Evolutionary conservation across 257 asterid genomes (phyloP), one percentile per base, ranked within the genome.

Genomic region (Prunella vulgaris): DNA sequence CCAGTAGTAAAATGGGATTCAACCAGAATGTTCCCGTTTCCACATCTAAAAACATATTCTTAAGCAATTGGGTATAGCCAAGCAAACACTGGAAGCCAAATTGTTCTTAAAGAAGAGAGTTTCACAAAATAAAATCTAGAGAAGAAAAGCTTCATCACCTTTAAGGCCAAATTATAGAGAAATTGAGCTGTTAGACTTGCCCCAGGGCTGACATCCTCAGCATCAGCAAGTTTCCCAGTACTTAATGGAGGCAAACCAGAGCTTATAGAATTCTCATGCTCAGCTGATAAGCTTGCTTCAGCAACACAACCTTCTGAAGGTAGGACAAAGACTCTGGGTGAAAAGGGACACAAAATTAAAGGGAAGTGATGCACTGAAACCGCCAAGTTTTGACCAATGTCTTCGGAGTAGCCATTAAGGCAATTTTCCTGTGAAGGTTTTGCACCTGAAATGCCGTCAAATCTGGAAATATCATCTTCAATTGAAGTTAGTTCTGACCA

Each of bases 231-330:
- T 49, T 62, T 79, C 68, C 93, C 97, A 6, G 85, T 84, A 75
- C 89, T 89, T 78, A 89, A 71, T 48, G 97, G 85, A 79, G 99
- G 99, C 80, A 94, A 85, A 46, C 95, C 97, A 27, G 77, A 86
- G 85, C 99, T 94, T 76, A 94, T 69, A 38, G 96, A 94, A 77
- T 83, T 86, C 75, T 87, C 97, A 71, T 81, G 87, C 77, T 86
- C 86, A 70, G 82, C 12, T 40, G 96, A 91, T 68, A 94, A 77
- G 81, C 81, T 72, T 25, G 97, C 96, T 84, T 91, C 97, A 66
- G 97, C 92, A 70, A 83, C 77, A 71, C 90, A 91, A 71, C 99
- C 97, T 88, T 94, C 97, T 75, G 99, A 89, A 83, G 99, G 99
- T 76, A 94, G 79, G 82, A 89, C 97, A 77, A 94, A 94, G 74